Base-by-base conservation (phyloP, 2,329 filamentous ascomycete species). In the Myriosclerotinia scirpicola region DNA sequence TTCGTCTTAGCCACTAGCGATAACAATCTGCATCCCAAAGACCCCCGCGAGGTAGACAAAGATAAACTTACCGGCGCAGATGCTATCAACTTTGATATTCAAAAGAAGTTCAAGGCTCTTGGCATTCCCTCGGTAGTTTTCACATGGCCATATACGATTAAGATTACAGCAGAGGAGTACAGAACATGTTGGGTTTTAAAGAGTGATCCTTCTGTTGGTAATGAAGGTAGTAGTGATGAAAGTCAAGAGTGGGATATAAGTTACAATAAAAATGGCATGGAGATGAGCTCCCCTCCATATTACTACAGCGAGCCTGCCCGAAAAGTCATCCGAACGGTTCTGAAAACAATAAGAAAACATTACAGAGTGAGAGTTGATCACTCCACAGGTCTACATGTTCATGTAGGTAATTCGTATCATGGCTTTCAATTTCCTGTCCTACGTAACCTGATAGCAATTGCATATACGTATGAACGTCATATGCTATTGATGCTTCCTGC, bases 311-410 rank as follows among this genome's bases (percentile, higher is more conserved):
- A 54, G 8, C 1, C 36, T 15, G 52, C 48, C 2, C 3, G 8
- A 1, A 5, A 40, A 48, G 15, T 11, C 22, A 9, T 59, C 71
- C 12, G 34, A 36, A 22, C n/a, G 36, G 72, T 69, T 0, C 68
- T 65, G 11, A 50, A 30, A 5, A 30, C 69, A 2, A 12, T 75
- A 1, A 42, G 42, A 5, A 54, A 56, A 2, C 67, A 60, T 0
- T 73, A 73, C 48, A 62, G 72, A 5, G 48, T 74, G 11, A 44
- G 70, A n/a, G 60, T 68, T 52, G 76, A 77, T 63, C 9, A 66
- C 1, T 66, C 67, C 0, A 72, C 69, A 30, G 75, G 75, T 0
- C 30, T 76, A 1, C 76, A 78, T 54, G 72, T 77, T 44, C 77
- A 78, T 54, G 64, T 78, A 38, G 75, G 76, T 5, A 71, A 75